A percentile compares a stretch with the other conserved stretches of the same genome.
Evolutionary conservation across 1,284 basidiomycete genomes (phyloP).

Genomic region (Apiotrichum brassicae): DNA sequence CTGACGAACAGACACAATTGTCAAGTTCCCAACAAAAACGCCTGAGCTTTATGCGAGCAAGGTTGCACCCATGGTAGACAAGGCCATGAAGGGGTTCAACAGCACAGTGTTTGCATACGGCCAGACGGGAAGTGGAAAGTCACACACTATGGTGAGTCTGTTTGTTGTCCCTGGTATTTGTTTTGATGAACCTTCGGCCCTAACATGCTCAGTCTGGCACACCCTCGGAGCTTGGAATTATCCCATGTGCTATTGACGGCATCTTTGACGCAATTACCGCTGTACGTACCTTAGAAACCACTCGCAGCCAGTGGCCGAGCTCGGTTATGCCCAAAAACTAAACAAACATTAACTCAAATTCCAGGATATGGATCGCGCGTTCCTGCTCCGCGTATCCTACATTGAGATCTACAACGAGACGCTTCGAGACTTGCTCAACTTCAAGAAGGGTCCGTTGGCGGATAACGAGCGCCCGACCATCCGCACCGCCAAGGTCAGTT

Average conservation of each 20-base stretch:
- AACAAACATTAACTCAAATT: too few species aligned
- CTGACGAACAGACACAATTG: constrained; percentile 38
- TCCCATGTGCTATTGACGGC: constrained; percentile 53
- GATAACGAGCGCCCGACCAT: constrained; percentile 42
- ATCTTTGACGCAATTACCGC: constrained; percentile 51
- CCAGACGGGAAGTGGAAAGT: constrained; percentile 50
- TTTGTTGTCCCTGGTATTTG: not conserved
- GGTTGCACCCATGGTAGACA: constrained; percentile 51
- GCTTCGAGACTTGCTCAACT: constrained; percentile 51
- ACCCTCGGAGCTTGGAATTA: constrained; percentile 51
- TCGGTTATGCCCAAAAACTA: too few species aligned
- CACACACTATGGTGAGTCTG: constrained; percentile 45
- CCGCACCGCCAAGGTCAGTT: constrained; percentile 40
- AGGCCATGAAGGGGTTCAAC: constrained; percentile 55
- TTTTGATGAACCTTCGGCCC: not conserved
- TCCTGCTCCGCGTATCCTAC: constrained; percentile 53
- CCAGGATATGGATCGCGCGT: constrained; percentile 39
- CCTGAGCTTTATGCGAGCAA: constrained; percentile 48
- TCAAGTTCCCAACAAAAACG: constrained; percentile 45
- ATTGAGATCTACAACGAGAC: constrained; percentile 57
- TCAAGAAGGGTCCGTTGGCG: constrained; percentile 31
- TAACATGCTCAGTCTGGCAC: constrained; percentile 43
- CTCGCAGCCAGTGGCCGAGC: not conserved
- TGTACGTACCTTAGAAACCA: constrained; percentile 20
- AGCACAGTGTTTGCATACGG: constrained; percentile 52